Base-by-base conservation (phyloP, 371 early-diverging fungal genomes). In the Mortierella sp. region DNA sequence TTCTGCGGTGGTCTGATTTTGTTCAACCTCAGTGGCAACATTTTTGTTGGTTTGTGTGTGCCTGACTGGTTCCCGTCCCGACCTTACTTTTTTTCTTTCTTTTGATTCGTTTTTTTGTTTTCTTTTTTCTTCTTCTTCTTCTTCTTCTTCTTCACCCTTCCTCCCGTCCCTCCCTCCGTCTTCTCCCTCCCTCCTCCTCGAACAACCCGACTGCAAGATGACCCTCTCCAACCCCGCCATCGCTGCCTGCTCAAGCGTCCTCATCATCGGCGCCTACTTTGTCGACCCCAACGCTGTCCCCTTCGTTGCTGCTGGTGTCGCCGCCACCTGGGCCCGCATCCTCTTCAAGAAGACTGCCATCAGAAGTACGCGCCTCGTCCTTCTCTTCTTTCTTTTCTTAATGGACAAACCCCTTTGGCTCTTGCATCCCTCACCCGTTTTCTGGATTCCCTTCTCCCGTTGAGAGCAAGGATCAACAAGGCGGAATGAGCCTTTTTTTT, bases 241-340 rank as follows among this genome's bases (percentile, higher is more conserved):
- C 58, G 77, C 74, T 49, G 87, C 80, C 55, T 71, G 71, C 76
- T 86, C 87, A 21, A 82, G 82, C 58, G 43, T 68, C 63, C 56
- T 86, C 56, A 73, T 86, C 58, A 74, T 75, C 21, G 87, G 82
- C 14, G 71, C 87, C 27, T 86, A 77, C 80, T 35, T 86, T 35
- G 43, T 77, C 70, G 87, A 86, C 77, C 75, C 80, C 43, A 44
- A 58, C 10, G 46, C 82, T 24, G 24, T 86, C 56, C 87, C 87
- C 29, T 77, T 77, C 38, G 80, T 75, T 44, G 75, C 72, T 41
- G 83, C 87, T 21, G 87, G 82, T 74, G 83, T 86, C 3, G 82
- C 87, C 38, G 87, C 80, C 72, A 80, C 87, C 65, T 82, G 82
- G 83, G 80, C 82, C 29, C 29, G 82, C 27, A 60, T 75, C 60